Percentiles rank a stretch among this genome's conserved stretches.
phyloP scores from a whole-genome alignment of 1,284 basidiomycete genomes.

The Microstroma glucosiphilum region DNA sequence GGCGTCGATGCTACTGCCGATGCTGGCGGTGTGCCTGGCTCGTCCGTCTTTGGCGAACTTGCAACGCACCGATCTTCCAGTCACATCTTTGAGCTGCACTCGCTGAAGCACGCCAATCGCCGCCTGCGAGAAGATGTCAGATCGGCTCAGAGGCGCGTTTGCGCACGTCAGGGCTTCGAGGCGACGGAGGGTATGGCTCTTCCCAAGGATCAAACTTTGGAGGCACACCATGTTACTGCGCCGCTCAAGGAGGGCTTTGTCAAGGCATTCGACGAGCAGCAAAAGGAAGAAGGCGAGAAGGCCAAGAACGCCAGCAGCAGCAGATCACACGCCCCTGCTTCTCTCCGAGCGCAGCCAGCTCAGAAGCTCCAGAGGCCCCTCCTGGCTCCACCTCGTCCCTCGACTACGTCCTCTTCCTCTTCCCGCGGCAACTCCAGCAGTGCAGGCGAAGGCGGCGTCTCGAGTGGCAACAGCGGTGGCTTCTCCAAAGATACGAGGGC shows the following conservation, averaged over 20 bases:
- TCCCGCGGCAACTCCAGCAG: no score
- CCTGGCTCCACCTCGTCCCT: no score
- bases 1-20: constrained; percentile 21
- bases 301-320: no score
- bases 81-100: constrained; percentile 46
- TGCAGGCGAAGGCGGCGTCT: no score
- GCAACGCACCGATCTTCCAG: constrained; percentile 33
- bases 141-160: constrained; percentile 13
- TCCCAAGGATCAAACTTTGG: background rate
- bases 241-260: constrained; percentile 8
- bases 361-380: no score
- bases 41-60: constrained; percentile 40
- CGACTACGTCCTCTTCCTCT: no score
- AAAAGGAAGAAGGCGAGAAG: background rate
- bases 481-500: no score
- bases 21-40: constrained; percentile 2
- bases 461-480: no score
- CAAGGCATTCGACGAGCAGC: constrained; percentile 3
- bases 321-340: no score
- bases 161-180: constrained; percentile 4
- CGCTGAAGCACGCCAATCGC: constrained; percentile 43
- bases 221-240: background rate
- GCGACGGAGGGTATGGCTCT: background rate
- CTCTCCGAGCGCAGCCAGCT: no score
- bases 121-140: constrained; percentile 40